A percentile compares a stretch with the other conserved stretches of the same genome.
Evolutionary conservation across 2,329 filamentous ascomycete species (phyloP).

Genomic region (Zymoseptoria tritici): DNA sequence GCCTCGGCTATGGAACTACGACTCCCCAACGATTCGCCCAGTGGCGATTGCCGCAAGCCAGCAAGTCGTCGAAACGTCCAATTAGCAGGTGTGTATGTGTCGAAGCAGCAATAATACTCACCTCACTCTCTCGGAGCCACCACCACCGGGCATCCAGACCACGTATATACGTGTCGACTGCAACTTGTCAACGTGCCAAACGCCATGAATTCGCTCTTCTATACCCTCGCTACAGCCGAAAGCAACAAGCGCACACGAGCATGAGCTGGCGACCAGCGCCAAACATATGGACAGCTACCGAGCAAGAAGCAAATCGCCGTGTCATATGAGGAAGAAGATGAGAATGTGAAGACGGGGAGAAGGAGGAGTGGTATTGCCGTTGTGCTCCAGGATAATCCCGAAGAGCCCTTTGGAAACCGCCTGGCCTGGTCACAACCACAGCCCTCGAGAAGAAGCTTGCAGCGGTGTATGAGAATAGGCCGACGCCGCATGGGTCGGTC

Average conservation of each 20-base stretch:
- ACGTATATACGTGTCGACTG: neutral
- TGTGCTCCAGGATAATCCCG: conserved; percentile 27
- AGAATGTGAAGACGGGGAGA: conserved; percentile 29
- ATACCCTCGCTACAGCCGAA: conserved; percentile 50
- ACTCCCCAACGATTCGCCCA: too few species aligned
- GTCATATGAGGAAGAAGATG: conserved; percentile 38
- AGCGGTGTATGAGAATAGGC: conserved; percentile 41
- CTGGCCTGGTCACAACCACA: conserved; percentile 43
- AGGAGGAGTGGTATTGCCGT: conserved; percentile 21
- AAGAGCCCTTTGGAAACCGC: conserved; percentile 44
- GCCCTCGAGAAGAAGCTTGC: conserved; percentile 56
- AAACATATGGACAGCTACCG: conserved; percentile 75
- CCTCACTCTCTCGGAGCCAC: neutral
- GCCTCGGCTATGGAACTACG: too few species aligned
- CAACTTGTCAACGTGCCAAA: conserved; percentile 76
- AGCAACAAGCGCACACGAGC: conserved; percentile 68
- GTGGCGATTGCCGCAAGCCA: too few species aligned
- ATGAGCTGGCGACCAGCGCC: conserved; percentile 59
- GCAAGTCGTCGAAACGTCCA: neutral
- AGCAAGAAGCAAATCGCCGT: conserved; percentile 84
- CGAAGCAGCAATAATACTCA: neutral
- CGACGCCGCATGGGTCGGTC: conserved; percentile 18
- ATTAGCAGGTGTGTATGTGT: neutral
- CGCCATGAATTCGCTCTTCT: conserved; percentile 85
- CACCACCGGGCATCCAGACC: neutral